These are phyloP conservation scores for Ogataea kodamae DNA, from an alignment of 805 yeast species.

Conservation along the genomic window DNA sequence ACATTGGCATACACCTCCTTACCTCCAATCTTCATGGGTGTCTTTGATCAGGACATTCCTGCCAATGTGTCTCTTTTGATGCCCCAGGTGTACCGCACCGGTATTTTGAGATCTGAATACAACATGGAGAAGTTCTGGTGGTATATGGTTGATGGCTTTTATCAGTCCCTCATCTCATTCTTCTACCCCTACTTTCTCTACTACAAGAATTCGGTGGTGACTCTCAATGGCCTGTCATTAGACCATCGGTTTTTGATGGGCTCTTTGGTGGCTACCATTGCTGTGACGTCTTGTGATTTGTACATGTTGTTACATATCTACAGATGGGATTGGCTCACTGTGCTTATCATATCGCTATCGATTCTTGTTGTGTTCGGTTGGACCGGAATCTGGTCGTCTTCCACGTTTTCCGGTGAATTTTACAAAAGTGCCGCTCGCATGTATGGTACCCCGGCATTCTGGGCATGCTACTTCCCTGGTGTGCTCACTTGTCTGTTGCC, in stretches of 20 bases:
- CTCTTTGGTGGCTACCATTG: slow-evolving; percentile 59
- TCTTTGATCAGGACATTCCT: slow-evolving; percentile 77
- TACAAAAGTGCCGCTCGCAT: slow-evolving; percentile 64
- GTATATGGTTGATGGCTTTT: slow-evolving; percentile 75
- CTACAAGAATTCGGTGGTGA: slow-evolving; percentile 40
- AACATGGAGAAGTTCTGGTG: slow-evolving; percentile 60
- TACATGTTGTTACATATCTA: slow-evolving; percentile 65
- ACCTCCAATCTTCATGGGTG: slow-evolving; percentile 74
- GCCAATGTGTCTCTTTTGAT: slow-evolving; percentile 65
- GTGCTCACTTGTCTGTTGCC: slow-evolving; percentile 62
- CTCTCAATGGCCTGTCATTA: slow-evolving; percentile 43
- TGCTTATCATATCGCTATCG: slow-evolving; percentile 53
- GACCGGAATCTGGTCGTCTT: slow-evolving; percentile 78
- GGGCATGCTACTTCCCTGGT: slow-evolving; percentile 71
- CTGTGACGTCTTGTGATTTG: slow-evolving; percentile 63
- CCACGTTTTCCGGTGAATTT: slow-evolving; percentile 50
- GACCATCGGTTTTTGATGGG: slow-evolving; percentile 79
- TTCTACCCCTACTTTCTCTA: slow-evolving; percentile 67
- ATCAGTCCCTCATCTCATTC: slow-evolving; percentile 69
- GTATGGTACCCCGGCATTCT: slow-evolving; percentile 57
- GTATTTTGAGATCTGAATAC: slow-evolving; percentile 73
- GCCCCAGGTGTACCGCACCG: slow-evolving; percentile 71
- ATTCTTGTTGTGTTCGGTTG: slow-evolving; percentile 62
- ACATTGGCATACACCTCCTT: slow-evolving; percentile 80
- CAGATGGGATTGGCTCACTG: slow-evolving; percentile 79